phyloP scores from a whole-genome alignment of 1,139 yeast genomes.

The Blastobotrys persicus region DNA sequence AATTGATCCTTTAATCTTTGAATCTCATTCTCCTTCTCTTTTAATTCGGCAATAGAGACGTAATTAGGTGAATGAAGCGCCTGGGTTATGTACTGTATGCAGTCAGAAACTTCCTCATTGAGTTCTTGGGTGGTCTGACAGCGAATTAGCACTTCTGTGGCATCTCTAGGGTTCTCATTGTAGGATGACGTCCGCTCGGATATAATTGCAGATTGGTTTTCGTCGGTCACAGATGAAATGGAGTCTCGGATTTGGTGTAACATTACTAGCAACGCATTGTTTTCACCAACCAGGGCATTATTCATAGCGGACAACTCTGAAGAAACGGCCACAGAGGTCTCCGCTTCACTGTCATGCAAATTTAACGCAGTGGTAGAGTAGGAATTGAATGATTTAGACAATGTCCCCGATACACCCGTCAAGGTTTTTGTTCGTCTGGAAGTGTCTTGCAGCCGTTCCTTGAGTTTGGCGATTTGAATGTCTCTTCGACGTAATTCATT shows the following conservation, averaged over 20 bases:
- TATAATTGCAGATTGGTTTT: not conserved
- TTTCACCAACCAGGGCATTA: conserved; percentile 24
- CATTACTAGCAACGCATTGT: conserved; percentile 22
- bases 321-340: not conserved
- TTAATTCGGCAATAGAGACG: conserved; percentile 28
- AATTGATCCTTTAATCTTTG: conserved; percentile 26
- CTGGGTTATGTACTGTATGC: conserved; percentile 22
- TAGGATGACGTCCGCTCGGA: conserved; percentile 1
- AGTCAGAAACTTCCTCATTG: conserved; percentile 22
- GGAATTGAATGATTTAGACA: conserved; percentile 24
- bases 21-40: conserved; percentile 25
- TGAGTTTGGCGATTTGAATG: conserved; percentile 27
- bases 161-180: conserved; percentile 15
- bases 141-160: conserved; percentile 24
- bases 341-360: conserved; percentile 3
- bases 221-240: conserved; percentile 14
- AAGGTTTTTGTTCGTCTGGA: conserved; percentile 23
- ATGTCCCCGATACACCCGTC: conserved; percentile 28
- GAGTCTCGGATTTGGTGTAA: conserved; percentile 18
- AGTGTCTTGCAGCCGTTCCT: conserved; percentile 26
- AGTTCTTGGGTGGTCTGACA: conserved; percentile 22
- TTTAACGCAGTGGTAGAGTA: conserved; percentile 17
- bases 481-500: conserved; percentile 32
- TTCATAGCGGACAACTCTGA: conserved; percentile 18
- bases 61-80: conserved; percentile 27